These are phyloP conservation scores for Ophiosphaerella narmari DNA, from an alignment of 2,329 filamentous ascomycete genomes.

Conservation along the genomic window DNA sequence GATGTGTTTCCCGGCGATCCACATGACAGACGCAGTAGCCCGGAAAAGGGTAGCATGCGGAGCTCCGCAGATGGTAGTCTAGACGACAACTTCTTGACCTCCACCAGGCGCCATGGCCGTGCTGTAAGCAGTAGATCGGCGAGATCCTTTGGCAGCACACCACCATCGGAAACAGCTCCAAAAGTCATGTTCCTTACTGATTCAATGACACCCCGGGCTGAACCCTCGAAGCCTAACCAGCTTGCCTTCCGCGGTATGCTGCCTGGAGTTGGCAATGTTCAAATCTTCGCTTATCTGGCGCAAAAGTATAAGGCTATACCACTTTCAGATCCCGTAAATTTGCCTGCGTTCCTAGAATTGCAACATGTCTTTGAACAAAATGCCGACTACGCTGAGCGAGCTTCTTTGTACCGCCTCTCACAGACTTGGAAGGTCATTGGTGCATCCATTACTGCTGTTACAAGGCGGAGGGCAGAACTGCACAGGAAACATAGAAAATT, in stretches of 20 bases:
- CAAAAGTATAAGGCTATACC: conserved; percentile 51
- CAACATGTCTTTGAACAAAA: conserved; percentile 58
- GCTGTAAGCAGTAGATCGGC: conserved; percentile 53
- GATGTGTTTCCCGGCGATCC: conserved; percentile 47
- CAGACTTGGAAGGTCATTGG: conserved; percentile 65
- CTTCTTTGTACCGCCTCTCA: conserved; percentile 57
- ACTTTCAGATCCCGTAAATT: conserved; percentile 44
- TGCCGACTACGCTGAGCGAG: conserved; percentile 57
- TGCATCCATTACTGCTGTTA: conserved; percentile 55
- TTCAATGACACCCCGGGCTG: conserved; percentile 51
- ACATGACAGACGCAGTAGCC: conserved; percentile 50
- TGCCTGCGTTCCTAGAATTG: conserved; percentile 43
- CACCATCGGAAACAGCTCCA: conserved; percentile 54
- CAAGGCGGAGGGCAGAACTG: conserved; percentile 46
- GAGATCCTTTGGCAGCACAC: conserved; percentile 60
- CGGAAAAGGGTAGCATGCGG: conserved; percentile 54
- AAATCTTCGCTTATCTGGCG: conserved; percentile 49
- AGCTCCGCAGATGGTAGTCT: conserved; percentile 62
- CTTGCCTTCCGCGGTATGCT: conserved; percentile 56
- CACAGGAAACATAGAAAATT: conserved; percentile 34
- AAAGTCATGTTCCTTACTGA: conserved; percentile 58
- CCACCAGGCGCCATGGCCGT: conserved; percentile 53
- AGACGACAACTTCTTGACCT: conserved; percentile 60
- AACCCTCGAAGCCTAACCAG: conserved; percentile 50
- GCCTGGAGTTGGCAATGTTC: conserved; percentile 47